phyloP scores from a whole-genome alignment of 371 early-diverging fungal genomes.

The Circinella umbellata region DNA sequence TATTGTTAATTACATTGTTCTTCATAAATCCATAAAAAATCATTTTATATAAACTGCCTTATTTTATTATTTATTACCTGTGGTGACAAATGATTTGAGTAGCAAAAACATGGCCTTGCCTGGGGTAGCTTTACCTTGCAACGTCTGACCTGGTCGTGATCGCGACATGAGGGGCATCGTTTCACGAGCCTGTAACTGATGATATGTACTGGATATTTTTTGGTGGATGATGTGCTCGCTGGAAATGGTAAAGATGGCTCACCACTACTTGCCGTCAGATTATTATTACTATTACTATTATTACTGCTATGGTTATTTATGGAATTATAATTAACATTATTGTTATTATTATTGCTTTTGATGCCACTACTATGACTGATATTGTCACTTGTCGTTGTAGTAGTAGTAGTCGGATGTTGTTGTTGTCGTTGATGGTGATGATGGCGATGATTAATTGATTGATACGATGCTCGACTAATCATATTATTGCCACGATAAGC shows the following conservation, averaged over 20 bases:
- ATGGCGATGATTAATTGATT: constrained; percentile 8
- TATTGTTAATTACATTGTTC: not conserved
- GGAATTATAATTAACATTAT: too few species aligned
- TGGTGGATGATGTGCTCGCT: constrained; percentile 11
- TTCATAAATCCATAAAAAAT: not conserved
- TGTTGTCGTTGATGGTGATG: constrained; percentile 3
- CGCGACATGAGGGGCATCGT: constrained; percentile 60
- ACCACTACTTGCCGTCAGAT: not conserved
- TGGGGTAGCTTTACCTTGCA: constrained; percentile 75
- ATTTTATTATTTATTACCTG: constrained; percentile 46
- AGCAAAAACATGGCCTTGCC: constrained; percentile 85
- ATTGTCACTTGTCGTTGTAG: not conserved
- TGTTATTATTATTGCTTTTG: too few species aligned
- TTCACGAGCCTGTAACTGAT: constrained; percentile 48
- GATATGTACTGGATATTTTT: constrained; percentile 34
- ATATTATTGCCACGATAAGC: constrained; percentile 37
- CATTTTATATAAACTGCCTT: not conserved
- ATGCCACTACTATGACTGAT: not conserved
- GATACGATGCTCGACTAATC: constrained; percentile 32
- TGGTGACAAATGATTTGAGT: constrained; percentile 88
- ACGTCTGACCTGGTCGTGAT: constrained; percentile 34
- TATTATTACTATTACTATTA: constrained; percentile 6
- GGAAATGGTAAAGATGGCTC: constrained; percentile 7
- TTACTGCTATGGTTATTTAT: too few species aligned
- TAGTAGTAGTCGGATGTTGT: not conserved